phyloP scores from a whole-genome alignment of 2,329 filamentous ascomycete species.

The Alternaria arborescens region DNA sequence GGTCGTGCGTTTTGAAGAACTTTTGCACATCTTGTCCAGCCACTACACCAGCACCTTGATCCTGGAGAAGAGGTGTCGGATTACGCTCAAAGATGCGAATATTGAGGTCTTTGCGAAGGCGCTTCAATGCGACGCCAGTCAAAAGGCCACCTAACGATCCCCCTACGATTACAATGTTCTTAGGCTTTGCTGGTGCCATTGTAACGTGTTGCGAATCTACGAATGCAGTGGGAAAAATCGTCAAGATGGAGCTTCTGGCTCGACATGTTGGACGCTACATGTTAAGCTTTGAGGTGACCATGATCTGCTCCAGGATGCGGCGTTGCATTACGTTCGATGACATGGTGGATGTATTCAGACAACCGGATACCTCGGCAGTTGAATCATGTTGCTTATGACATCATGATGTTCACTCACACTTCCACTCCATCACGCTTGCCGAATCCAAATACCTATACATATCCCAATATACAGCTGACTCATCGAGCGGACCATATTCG shows the following conservation, averaged over 20 bases:
- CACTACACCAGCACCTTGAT: slow-evolving; percentile 41
- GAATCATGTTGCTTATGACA: slow-evolving; percentile 7
- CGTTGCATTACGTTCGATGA: slow-evolving; percentile 16
- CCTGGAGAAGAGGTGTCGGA: slow-evolving; percentile 34
- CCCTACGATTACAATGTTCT: slow-evolving; percentile 35
- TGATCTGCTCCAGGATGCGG: slow-evolving; percentile 11
- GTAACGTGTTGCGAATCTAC: not conserved
- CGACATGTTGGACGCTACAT: not conserved
- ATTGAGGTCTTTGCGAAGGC: slow-evolving; percentile 29
- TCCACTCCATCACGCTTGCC: not conserved
- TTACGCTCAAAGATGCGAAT: slow-evolving; percentile 40
- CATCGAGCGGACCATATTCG: not conserved
- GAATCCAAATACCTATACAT: not conserved
- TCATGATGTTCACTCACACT: slow-evolving; percentile 11
- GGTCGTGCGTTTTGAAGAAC: slow-evolving; percentile 34
- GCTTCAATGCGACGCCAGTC: slow-evolving; percentile 31
- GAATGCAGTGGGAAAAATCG: not conserved
- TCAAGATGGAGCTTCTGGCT: not conserved
- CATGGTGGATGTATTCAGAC: slow-evolving; percentile 5
- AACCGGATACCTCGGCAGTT: not conserved
- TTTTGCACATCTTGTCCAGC: slow-evolving; percentile 31
- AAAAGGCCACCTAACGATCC: slow-evolving; percentile 36
- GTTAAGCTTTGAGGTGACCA: not conserved
- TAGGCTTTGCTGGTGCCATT: slow-evolving; percentile 26
- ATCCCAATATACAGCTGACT: not conserved